Conservation (phyloP, 169 alveolate species). For the Blepharisma undulans region DNA sequence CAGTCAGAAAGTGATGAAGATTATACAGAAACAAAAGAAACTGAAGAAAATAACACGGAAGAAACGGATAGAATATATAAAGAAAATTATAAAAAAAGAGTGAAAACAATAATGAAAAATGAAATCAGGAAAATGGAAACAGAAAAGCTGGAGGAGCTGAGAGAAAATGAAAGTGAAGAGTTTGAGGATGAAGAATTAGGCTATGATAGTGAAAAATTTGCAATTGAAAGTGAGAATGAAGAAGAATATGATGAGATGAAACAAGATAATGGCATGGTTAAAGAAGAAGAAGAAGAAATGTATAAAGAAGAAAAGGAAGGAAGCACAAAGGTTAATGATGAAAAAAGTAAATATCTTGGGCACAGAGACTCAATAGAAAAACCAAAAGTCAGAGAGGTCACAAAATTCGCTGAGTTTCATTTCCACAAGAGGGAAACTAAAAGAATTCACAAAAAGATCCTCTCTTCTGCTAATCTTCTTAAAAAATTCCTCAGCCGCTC, state of each 20-base stretch:
- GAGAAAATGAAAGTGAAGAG: not conserved
- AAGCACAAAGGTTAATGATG: not conserved
- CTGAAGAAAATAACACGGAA: not conserved
- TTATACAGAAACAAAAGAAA: not conserved
- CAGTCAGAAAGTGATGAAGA: not conserved
- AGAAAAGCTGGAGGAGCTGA: not conserved
- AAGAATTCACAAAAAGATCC: not conserved
- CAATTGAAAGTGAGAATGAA: not conserved
- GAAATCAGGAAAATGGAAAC: not conserved
- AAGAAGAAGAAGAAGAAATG: not conserved
- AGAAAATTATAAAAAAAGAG: not conserved
- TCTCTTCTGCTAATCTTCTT: not conserved
- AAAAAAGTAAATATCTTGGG: not conserved
- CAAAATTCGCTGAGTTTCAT: conserved; percentile 31
- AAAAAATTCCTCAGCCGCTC: not conserved
- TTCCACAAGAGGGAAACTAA: not conserved
- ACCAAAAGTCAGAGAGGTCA: not conserved
- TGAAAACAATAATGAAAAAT: not conserved
- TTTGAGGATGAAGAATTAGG: not conserved
- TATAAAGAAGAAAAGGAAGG: not conserved
- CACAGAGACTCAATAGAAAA: not conserved
- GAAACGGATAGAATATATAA: not conserved
- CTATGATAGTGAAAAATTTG: not conserved
- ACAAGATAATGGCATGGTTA: not conserved
- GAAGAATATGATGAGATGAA: not conserved